Evolutionary conservation across 1,139 yeast genomes (phyloP).

Genomic region (Geotrichum reessii): DNA sequence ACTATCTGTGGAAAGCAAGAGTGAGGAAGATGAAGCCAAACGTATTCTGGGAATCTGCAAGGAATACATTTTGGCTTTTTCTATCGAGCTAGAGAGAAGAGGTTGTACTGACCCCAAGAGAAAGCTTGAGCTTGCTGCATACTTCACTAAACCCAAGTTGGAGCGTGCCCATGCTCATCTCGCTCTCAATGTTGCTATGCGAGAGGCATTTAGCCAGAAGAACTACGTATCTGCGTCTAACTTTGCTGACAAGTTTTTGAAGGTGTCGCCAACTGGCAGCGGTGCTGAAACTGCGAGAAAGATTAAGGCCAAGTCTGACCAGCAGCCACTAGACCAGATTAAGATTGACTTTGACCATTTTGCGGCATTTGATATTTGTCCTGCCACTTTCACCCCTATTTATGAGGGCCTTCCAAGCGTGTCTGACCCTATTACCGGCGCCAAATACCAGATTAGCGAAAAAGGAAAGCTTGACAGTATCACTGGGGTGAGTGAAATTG

Average conservation of each 20-base stretch:
- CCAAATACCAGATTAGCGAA: conserved; percentile 70
- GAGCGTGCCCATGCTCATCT: conserved; percentile 78
- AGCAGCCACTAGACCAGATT: conserved; percentile 75
- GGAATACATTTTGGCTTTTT: conserved; percentile 86
- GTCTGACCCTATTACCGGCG: conserved; percentile 84
- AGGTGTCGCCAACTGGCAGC: conserved; percentile 55
- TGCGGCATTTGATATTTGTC: conserved; percentile 87
- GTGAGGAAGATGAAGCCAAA: conserved; percentile 69
- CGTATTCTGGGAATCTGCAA: conserved; percentile 71
- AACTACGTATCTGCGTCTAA: conserved; percentile 84
- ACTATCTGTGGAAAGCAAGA: conserved; percentile 63
- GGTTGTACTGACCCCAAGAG: conserved; percentile 66
- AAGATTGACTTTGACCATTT: conserved; percentile 90
- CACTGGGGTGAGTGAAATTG: conserved; percentile 72
- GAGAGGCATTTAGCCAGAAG: conserved; percentile 80
- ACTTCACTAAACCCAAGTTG: conserved; percentile 80
- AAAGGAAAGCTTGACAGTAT: conserved; percentile 76
- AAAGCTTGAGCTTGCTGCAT: conserved; percentile 90
- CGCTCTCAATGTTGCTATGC: conserved; percentile 93
- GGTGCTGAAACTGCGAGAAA: conserved; percentile 86
- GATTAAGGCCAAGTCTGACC: conserved; percentile 72
- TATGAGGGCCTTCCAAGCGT: conserved; percentile 67
- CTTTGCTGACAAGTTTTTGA: conserved; percentile 80
- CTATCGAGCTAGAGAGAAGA: conserved; percentile 87
- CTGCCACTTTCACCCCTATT: conserved; percentile 81